A percentile compares a stretch with the other conserved stretches of the same genome.
phyloP scores from a whole-genome alignment of 192 early-diverging fungal genomes.

The Chytriomyces hyalinus region DNA sequence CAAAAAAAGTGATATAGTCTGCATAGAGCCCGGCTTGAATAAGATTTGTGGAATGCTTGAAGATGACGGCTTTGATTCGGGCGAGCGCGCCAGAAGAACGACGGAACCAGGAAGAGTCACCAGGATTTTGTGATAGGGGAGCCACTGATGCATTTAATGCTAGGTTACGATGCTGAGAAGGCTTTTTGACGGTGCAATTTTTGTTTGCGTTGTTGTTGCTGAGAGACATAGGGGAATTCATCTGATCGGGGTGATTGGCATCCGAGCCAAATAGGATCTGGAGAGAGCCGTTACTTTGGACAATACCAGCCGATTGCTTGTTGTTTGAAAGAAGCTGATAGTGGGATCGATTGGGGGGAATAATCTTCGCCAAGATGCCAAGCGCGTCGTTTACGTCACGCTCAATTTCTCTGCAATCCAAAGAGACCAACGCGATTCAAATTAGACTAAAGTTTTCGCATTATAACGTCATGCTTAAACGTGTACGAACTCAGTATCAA shows the following conservation, averaged over 20 bases:
- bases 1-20: conserved; percentile 22
- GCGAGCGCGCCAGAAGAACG: not conserved
- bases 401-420: conserved; percentile 9
- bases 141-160: not conserved
- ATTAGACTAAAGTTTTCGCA: no score
- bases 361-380: not conserved
- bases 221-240: no score
- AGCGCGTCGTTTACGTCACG: not conserved
- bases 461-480: no score
- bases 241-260: not conserved
- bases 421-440: not conserved
- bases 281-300: not conserved
- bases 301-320: no score
- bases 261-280: not conserved
- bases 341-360: not conserved
- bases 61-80: not conserved
- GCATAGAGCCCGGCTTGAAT: conserved; percentile 12
- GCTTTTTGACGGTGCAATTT: not conserved
- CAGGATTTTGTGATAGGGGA: not conserved
- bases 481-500: not conserved
- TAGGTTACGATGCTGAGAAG: not conserved
- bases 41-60: conserved; percentile 9
- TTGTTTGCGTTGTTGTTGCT: no score
- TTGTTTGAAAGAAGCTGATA: no score
- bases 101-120: conserved; percentile 18